Evolutionary conservation across 2,329 filamentous ascomycete genomes (phyloP), one percentile per base, ranked within the genome.

Genomic region (Colletotrichum sp.): DNA sequence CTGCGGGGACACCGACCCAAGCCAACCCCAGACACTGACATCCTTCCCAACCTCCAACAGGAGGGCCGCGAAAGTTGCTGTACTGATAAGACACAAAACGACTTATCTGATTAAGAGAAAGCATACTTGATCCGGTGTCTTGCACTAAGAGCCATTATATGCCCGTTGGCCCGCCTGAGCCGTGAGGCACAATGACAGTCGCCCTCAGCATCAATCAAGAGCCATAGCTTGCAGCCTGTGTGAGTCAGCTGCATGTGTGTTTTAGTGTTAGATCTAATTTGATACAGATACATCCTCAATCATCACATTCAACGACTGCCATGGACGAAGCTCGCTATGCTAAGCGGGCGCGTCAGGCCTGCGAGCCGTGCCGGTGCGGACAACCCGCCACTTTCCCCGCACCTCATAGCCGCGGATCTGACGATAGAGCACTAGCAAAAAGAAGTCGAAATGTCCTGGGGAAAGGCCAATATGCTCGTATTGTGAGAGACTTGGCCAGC

Each of bases 271-370:
- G 18, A 48, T 21, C 43, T 48, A 21, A 48, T 7, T 21, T 1
- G 0, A 21, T 7, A 3, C n/a, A 48, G 43, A 48, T 18, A 21
- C 5, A 21, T 24, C 21, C 21, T 24, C 21, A 24, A 24, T 24
- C 21, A 24, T 24, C 21, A 24, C 21, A 24, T 24, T 2, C 3
- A 24, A 8, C 30, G 24, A 1, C 59, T 7, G 10, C n/a, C 21
- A 74, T 74, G 72, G 72, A 74, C 34, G 72, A 74, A 24, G 67
- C 61, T n/a, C 61, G 72, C 14, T 74, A 74, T 24, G 61, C 72
- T 14, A 74, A 74, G 55, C 43, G 72, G 24, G 72, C 72, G 3
- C 72, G 72, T 8, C 72, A 74, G 28, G 67, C 67, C 30, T 74
- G 72, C 18, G 67, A 74, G 30, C 67, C 72, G 8, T 71, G 72